phyloP scores from a whole-genome alignment of 2,329 filamentous ascomycete species.

The Aphanocladium album region DNA sequence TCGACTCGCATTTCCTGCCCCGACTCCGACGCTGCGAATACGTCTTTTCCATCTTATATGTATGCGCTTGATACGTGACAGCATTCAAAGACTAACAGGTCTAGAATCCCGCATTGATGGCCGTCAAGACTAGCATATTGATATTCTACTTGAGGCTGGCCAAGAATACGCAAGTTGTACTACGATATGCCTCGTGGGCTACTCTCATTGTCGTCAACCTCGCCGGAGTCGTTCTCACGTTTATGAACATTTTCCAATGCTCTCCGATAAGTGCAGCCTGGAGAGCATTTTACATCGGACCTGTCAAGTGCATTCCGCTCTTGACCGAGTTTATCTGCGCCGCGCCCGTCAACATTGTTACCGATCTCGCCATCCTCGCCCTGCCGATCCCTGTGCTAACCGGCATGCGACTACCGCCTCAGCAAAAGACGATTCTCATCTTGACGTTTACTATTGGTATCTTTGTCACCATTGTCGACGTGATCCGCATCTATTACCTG shows the following conservation, averaged over 20 bases:
- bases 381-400: slow-evolving; percentile 86
- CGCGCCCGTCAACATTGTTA: slow-evolving; percentile 86
- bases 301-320: slow-evolving; percentile 48
- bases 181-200: slow-evolving; percentile 76
- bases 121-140: slow-evolving; percentile 87
- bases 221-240: slow-evolving; percentile 71
- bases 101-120: slow-evolving; percentile 86
- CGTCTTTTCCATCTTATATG: slow-evolving; percentile 59
- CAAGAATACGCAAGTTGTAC: slow-evolving; percentile 68
- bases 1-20: slow-evolving; percentile 43
- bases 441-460: slow-evolving; percentile 82
- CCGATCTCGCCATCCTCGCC: slow-evolving; percentile 81
- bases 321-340: slow-evolving; percentile 65
- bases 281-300: slow-evolving; percentile 30
- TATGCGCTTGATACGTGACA: slow-evolving; percentile 28
- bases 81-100: not conserved
- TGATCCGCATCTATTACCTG: slow-evolving; percentile 84
- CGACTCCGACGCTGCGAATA: slow-evolving; percentile 57
- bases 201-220: slow-evolving; percentile 74
- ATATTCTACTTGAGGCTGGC: slow-evolving; percentile 84
- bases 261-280: slow-evolving; percentile 68
- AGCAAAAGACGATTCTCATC: slow-evolving; percentile 83
- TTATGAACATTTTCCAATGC: slow-evolving; percentile 87
- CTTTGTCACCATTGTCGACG: slow-evolving; percentile 83
- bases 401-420: slow-evolving; percentile 73